Evolutionary conservation across 257 asterid species (phyloP), one percentile per base, ranked within the genome.

Genomic region (Nicotiana otophora): DNA sequence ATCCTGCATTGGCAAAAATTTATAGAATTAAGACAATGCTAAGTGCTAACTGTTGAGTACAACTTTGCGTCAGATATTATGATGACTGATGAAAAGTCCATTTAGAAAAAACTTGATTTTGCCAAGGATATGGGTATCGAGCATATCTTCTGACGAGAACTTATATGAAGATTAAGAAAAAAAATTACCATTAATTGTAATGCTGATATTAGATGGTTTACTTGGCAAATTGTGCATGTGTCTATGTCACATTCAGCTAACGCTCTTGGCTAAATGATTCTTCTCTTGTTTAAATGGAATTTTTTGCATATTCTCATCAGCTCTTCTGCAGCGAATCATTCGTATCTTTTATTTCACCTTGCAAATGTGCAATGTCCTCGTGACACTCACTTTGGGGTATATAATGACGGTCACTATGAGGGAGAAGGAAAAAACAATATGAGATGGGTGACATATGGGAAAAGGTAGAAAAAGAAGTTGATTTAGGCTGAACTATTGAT

Each of bases 351-450:
- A 20, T 70, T 74, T 83, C 94, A 95, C 98, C 90, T 94, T 78
- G 99, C 98, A 68, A 92, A 91, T 16, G 99, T 94, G 82, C 98
- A 96, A 85, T 94, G 99, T 81, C 99, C 97, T 85, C 97, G 99
- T 51, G 98, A 96, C 84, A 94, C 99, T 78, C 99, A 92, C 85
- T 96, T 96, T 83, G 93, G 97, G 99, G 97, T 96, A 84, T 94
- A 94, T 85, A 96, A 96, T 84, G 98, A 93, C 83, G 97, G 99
- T 34, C 96, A 96, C 28, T 94, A 96, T 51, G 99, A 96, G 88
- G 98, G 93, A 85, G 98, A 96, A 94, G 99, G 99, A 66, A 97
- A 94, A 90, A 96, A 94, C 86, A 94, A 96, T 83, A 96, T 96
- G 88, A 85, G 96, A 36, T 6, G 88, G 99, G 99, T 78, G 93